Percentiles rank a stretch among this genome's conserved stretches.
These are phyloP conservation scores for Mycena latifolia DNA, from an alignment of 768 basidiomycete genomes.

Conservation along the genomic window DNA sequence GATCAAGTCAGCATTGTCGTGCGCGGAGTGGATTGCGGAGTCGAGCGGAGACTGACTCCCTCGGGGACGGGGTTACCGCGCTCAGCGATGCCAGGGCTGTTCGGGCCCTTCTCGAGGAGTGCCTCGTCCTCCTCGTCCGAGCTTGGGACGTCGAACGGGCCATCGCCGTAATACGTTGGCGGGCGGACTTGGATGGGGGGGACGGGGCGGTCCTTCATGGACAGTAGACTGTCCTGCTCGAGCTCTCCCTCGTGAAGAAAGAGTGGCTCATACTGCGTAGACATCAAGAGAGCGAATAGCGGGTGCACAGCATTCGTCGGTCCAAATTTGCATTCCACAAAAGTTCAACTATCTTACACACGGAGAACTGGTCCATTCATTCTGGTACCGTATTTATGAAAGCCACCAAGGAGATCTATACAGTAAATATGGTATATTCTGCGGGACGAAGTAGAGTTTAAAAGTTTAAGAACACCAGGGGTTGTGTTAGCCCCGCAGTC, in stretches of 20 bases:
- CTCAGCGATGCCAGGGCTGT: conserved; percentile 44
- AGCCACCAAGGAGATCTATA: too few species aligned
- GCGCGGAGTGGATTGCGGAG: neutral
- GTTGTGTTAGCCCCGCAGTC: too few species aligned
- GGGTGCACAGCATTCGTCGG: conserved; percentile 15
- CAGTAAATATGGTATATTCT: too few species aligned
- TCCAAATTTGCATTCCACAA: too few species aligned
- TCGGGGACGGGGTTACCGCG: conserved; percentile 30
- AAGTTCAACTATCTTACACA: too few species aligned
- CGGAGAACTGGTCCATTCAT: too few species aligned
- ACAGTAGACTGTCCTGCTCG: conserved; percentile 21
- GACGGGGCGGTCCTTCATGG: conserved; percentile 24
- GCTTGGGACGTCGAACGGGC: conserved; percentile 81
- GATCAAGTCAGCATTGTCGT: conserved; percentile 1
- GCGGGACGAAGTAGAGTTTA: too few species aligned
- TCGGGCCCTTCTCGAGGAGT: conserved; percentile 61
- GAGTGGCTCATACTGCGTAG: conserved; percentile 36
- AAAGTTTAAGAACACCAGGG: too few species aligned
- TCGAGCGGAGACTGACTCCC: conserved; percentile 13
- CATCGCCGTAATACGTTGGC: conserved; percentile 77
- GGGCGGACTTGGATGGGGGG: conserved; percentile 39
- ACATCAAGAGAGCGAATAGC: conserved; percentile 22
- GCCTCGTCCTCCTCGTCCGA: conserved; percentile 77
- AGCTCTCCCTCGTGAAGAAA: conserved; percentile 30
- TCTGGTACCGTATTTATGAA: too few species aligned